Base-by-base conservation (phyloP, 2,329 filamentous ascomycete genomes). In the Colletotrichum agaves region DNA sequence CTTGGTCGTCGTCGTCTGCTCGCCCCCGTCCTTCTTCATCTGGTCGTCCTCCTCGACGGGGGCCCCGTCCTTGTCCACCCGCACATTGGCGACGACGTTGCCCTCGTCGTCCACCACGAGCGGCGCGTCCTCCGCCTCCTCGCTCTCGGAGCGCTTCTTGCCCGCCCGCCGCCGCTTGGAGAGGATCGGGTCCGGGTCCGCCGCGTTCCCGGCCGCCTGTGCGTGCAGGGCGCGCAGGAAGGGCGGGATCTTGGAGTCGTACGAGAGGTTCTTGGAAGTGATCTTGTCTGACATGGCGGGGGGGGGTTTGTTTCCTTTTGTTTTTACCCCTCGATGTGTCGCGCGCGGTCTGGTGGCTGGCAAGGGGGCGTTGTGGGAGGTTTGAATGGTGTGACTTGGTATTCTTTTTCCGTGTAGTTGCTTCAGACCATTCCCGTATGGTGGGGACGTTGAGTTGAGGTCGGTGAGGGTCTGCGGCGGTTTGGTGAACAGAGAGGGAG, bases 111-210 rank as follows among this genome's bases (percentile, higher is more conserved):
- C 87, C 4, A 96, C 88, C 58, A 93, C 88, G 0, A 93, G 84
- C 0, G 93, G 93, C 56, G 85, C 90, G 76, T 95, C 92, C 72
- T 95, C 92, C 12, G 91, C 91, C 68, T 93, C 89, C 44, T 90
- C 90, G 72, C 90, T 89, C 67, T 82, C 87, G 15, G 86, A 87
- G 39, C 84, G 84, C 78, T 82, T 86, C 79, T 83, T 86, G 65
- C 74, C 78, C 55, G 83, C 80, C n/a, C 86, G 80, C 2, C 85
- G 79, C 17, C 81, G 81, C 5, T 79, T 81, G 1, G 85, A 82
- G 41, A 87, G 79, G 46, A 87, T 79, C 4, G 85, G 83, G 63
- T 88, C 84, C 72, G 87, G 81, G 41, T 85, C 79, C 75, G 83
- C 77, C 74, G 78, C 75, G 81, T 82, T 61, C 78, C 79, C 71